Conservation (phyloP, 306 rosid genomes). For the Mimosa pudica region DNA sequence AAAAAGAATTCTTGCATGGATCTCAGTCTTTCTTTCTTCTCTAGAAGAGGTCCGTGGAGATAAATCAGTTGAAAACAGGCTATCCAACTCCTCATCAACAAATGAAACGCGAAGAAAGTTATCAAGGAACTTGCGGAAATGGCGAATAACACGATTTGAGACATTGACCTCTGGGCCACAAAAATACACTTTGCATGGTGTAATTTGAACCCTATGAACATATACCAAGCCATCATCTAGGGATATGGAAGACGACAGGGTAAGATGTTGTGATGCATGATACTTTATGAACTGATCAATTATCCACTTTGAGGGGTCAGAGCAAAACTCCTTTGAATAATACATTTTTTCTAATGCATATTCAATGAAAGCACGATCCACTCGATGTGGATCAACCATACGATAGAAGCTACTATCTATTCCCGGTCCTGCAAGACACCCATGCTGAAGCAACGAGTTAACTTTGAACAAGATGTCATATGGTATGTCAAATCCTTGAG, state of each 20-base stretch:
- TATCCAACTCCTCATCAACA: conserved; percentile 81
- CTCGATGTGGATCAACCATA: conserved; percentile 58
- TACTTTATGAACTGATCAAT: conserved; percentile 51
- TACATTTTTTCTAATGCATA: conserved; percentile 61
- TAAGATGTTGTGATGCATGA: conserved; percentile 34
- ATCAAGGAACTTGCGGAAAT: conserved; percentile 41
- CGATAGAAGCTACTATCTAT: conserved; percentile 55
- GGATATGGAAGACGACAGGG: conserved; percentile 48
- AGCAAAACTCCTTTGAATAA: conserved; percentile 61
- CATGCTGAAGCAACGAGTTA: conserved; percentile 65
- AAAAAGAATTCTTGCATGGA: conserved; percentile 65
- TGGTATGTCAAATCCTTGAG: conserved; percentile 54
- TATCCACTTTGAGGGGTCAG: conserved; percentile 71
- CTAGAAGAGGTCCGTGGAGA: conserved; percentile 49
- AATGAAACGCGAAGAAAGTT: conserved; percentile 88
- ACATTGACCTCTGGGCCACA: conserved; percentile 81
- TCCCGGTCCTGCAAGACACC: conserved; percentile 67
- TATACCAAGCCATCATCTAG: conserved; percentile 74
- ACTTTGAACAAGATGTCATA: conserved; percentile 68
- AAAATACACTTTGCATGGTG: conserved; percentile 69
- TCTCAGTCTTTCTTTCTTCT: conserved; percentile 50
- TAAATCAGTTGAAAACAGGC: conserved; percentile 66
- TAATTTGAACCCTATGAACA: conserved; percentile 73
- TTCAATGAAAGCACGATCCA: conserved; percentile 43
- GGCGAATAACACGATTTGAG: conserved; percentile 82